Evolutionary conservation across 805 yeast species (phyloP), one percentile per base, ranked within the genome.

Genomic region (Lipomyces japonicus): DNA sequence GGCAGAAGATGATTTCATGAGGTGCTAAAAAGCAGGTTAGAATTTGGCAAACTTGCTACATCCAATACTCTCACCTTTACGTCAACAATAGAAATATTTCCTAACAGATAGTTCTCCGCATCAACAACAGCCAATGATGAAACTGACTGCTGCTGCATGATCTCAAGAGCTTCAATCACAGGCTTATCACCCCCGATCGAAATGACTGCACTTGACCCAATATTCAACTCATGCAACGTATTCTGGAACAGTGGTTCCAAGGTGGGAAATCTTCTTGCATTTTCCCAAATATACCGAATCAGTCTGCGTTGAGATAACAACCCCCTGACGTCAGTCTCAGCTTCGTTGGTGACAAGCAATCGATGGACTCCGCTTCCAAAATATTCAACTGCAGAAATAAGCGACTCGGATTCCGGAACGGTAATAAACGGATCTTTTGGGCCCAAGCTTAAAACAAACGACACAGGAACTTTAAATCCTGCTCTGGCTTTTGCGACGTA

Each of bases 351-450:
- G 48, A 90, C 86, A 9, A 97, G 96, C 19, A 91, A 80, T 64
- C 98, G 76, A 70, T 93, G 98, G 2, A 90, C 96, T 19, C 98
- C 98, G 35, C 86, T 79, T n/a, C 97, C 97, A 54, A 91, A 73
- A 10, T 86, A 81, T 66, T 88, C 95, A 61, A 86, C 85, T 2
- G 87, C 96, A 3, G 79, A 76, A 37, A 82, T 75, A 45, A 91
- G 71, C 19, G 81, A 78, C 21, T 69, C 59, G 16, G 73, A 64
- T 61, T 86, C 89, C 39, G 80, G 77, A 50, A 93, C 72, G 63
- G 86, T 85, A 54, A 85, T 76, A 63, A 90, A 88, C 2, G 95
- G 95, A 63, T 88, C 91, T 65, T 90, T 90, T 28, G 88, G 89
- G 21, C 91, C 84, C 54, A 93, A 71, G 61, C 81, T 82, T 43